These are phyloP conservation scores for Serendipita sp. DNA, from an alignment of 768 basidiomycete species.

Conservation along the genomic window DNA sequence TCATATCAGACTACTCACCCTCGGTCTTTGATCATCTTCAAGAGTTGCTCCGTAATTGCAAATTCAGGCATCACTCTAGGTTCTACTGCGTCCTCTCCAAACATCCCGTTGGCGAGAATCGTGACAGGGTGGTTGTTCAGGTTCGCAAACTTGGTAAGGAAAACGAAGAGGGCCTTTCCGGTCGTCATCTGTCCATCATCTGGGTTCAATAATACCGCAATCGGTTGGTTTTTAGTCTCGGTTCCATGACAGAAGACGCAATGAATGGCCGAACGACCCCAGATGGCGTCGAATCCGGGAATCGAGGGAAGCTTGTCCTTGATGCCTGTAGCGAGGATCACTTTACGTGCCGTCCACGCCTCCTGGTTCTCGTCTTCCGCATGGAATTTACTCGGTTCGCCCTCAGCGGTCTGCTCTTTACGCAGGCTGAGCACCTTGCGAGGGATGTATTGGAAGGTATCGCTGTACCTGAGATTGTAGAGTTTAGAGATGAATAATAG, in stretches of 20 bases:
- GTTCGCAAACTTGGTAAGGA: background rate
- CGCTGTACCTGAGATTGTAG: background rate
- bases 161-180: background rate
- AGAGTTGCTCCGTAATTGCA: background rate
- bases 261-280: background rate
- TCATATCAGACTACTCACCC: background rate
- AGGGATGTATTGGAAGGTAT: constrained; percentile 3
- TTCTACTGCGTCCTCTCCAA: background rate
- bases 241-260: constrained; percentile 1
- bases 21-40: background rate
- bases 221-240: background rate
- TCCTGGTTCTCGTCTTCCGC: background rate
- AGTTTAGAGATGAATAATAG: background rate
- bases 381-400: background rate
- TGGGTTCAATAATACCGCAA: background rate
- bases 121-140: background rate
- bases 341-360: background rate
- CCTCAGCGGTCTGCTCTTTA: background rate
- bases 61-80: background rate
- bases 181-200: background rate
- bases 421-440: background rate
- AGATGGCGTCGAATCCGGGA: background rate
- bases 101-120: background rate
- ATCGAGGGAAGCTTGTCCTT: background rate
- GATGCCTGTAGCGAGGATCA: background rate